Evolutionary conservation across 192 early-diverging fungal species (phyloP), one percentile per base, ranked within the genome.

Genomic region (Helicostylum pulchrum): DNA sequence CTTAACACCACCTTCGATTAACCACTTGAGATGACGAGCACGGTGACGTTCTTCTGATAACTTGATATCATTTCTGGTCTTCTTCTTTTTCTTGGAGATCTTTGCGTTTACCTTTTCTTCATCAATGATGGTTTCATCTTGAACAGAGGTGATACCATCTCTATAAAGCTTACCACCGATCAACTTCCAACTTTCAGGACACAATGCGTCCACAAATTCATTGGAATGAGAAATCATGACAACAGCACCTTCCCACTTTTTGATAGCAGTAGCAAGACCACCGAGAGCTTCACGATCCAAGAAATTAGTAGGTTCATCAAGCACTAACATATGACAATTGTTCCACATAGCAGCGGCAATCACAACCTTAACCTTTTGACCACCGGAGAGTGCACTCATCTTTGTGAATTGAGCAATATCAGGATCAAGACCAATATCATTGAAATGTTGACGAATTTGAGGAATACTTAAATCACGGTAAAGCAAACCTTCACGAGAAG

Each of bases 361-460:
- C 26, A 93, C 91, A 45, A 92, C 89, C 80, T 93, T 93, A 61
- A 93, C 90, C 68, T 91, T 93, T 76, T 91, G 91, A 56, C 90
- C 90, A 43, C 88, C 90, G 48, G 88, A 90, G n/a, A 92, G 79
- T 53, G 85, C 84, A 62, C 80, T 77, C 57, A 92, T 91, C 68
- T 85, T 81, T 67, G 83, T 83, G 75, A 91, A 88, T 53, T 88
- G 84, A 36, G 84, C 87, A 75, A 92, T 90, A 66, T 92, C 87
- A 30, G 88, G 74, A 59, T 85, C 83, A 62, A 92, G 78, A 70
- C 90, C 90, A 58, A 90, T 80, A 72, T 92, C 90, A 30, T 42
- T 75, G 60, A 90, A 76, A 66, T 91, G 89, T 48, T 84, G 77
- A 68, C 89, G 87, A 61, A 90, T 87, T 42, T 76, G 75, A 46